Base-by-base conservation (phyloP, 116 monocot genomes). In the Trichopus zeylanicus region DNA sequence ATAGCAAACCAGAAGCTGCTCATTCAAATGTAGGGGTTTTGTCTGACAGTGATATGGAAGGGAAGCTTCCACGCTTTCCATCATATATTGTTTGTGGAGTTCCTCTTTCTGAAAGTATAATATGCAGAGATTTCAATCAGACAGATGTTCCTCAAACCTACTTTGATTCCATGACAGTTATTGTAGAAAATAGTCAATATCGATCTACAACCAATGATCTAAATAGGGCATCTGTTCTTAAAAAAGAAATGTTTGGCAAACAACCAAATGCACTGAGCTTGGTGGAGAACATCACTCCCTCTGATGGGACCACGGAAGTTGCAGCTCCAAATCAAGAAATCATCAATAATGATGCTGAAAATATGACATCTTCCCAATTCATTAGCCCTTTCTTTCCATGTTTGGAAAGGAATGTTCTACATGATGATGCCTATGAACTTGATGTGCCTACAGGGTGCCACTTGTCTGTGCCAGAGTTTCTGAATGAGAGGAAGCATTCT, bases 81-180 rank as follows among this genome's bases (percentile, higher is more conserved):
- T 33, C 60, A 57, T 42, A 31, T 52, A 37, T 26, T 42, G 65
- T 58, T 15, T 52, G 27, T 19, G 24, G 31, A 29, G 46, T 59
- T 35, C 69, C 77, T 60, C 55, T 81, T 57, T 81, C 81, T 65
- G 79, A 82, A 70, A 75, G 67, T 73, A 71, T 73, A 68, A 52
- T 77, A 30, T 85, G 73, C 53, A 63, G 62, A 74, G 69, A 77
- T 20, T 48, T 57, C 7, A 69, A 59, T 37, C 52, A 70, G 57
- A 24, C 13, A 12, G 28, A 68, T 78, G 38, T 28, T 26, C 26
- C 16, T 23, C 51, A 71, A 33, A 33, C 46, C 53, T 30, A 27
- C 53, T 56, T 28, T 61, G 48, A 48, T 39, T 37, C 56, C 12
- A 51, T 23, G 42, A 24, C 29, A 26, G 11, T 21, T 5, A 33